Evolutionary conservation across 1,139 yeast species (phyloP).

Genomic region (Scheffersomyces lignicola): DNA sequence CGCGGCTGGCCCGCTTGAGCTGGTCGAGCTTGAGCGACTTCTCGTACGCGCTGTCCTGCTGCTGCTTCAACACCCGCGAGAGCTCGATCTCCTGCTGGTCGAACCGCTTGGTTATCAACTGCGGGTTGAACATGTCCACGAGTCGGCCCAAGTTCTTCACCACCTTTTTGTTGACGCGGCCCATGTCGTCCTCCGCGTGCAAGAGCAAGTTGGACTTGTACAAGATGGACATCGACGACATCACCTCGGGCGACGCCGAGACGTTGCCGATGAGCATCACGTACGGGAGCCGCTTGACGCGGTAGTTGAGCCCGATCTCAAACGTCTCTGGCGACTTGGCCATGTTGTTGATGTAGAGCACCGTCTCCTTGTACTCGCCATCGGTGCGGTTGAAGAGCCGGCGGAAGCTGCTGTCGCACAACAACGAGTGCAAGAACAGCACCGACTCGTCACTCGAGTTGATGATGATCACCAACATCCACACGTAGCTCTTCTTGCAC

Average conservation of each 20-base stretch:
- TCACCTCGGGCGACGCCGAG: constrained; percentile 47
- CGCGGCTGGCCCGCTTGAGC: constrained; percentile 33
- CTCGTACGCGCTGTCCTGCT: constrained; percentile 58
- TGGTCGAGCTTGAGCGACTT: constrained; percentile 50
- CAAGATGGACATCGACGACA: constrained; percentile 55
- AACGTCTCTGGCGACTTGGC: constrained; percentile 48
- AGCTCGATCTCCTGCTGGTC: constrained; percentile 56
- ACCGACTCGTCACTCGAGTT: constrained; percentile 33
- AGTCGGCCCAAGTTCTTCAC: constrained; percentile 33
- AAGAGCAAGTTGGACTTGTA: constrained; percentile 33
- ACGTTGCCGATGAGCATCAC: constrained; percentile 50
- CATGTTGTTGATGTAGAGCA: constrained; percentile 41
- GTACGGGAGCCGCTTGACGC: constrained; percentile 42
- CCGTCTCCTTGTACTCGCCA: constrained; percentile 38
- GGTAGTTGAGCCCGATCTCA: constrained; percentile 50
- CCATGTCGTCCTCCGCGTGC: constrained; percentile 17
- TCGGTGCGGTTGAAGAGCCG: constrained; percentile 33
- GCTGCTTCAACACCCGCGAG: constrained; percentile 50
- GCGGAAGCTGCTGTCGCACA: constrained; percentile 28
- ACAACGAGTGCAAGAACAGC: constrained; percentile 12
- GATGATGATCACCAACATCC: constrained; percentile 46
- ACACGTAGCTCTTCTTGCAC: constrained; percentile 40
- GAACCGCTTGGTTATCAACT: constrained; percentile 47
- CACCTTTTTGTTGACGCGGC: constrained; percentile 26
- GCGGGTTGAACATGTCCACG: constrained; percentile 49